phyloP scores from a whole-genome alignment of 2,329 filamentous ascomycete species.

The Trichophyton benhamiae region DNA sequence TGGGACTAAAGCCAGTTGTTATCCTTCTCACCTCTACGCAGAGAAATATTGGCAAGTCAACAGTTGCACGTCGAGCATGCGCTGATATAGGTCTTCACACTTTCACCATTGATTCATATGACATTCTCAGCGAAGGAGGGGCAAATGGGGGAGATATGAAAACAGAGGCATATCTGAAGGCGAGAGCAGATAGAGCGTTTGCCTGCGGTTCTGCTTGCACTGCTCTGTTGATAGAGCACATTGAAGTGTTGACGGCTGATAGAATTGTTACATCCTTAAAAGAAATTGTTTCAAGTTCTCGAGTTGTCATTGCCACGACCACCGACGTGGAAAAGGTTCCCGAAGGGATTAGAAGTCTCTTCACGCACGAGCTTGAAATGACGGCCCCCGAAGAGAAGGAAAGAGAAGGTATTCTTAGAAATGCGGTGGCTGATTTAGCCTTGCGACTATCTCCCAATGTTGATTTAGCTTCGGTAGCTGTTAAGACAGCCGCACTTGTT shows the following conservation, averaged over 20 bases:
- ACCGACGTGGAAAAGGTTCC: conserved; percentile 92
- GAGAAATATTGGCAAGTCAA: conserved; percentile 84
- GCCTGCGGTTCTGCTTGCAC: conserved; percentile 77
- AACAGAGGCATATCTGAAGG: conserved; percentile 80
- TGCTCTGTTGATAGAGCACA: conserved; percentile 71
- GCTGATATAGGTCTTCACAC: conserved; percentile 81
- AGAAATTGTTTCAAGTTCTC: conserved; percentile 64
- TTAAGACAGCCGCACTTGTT: conserved; percentile 92
- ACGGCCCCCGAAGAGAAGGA: conserved; percentile 83
- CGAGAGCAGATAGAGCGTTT: conserved; percentile 75
- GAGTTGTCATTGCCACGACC: conserved; percentile 84
- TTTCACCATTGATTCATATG: conserved; percentile 81
- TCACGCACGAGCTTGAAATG: conserved; percentile 93
- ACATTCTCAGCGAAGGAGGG: conserved; percentile 83
- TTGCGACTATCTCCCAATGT: conserved; percentile 71
- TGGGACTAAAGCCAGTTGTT: conserved; percentile 77
- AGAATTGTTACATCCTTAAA: conserved; percentile 76
- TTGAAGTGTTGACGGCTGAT: conserved; percentile 84
- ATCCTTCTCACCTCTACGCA: conserved; percentile 85
- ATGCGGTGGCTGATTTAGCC: conserved; percentile 63
- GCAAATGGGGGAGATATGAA: conserved; percentile 83
- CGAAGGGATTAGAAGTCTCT: conserved; percentile 76
- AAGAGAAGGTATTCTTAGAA: conserved; percentile 71
- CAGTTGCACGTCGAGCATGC: conserved; percentile 62
- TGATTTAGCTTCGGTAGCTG: conserved; percentile 69